Conservation (phyloP, 139 green algal genomes). For the Coelastrella sp. region DNA sequence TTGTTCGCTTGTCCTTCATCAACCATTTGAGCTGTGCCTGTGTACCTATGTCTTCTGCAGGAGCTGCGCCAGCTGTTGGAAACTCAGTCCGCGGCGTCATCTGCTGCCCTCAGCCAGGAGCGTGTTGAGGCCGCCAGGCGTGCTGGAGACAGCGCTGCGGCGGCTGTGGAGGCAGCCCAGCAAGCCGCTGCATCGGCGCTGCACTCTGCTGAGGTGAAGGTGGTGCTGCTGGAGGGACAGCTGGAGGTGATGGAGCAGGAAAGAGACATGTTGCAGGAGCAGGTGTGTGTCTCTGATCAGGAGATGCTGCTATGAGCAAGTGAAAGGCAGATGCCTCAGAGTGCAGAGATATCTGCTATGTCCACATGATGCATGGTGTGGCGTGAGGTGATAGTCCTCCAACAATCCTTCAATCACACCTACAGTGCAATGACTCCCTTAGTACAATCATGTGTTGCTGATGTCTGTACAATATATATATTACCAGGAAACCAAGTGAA, state of each 20-base stretch:
- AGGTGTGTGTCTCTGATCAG: conserved; percentile 8
- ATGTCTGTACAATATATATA: too few relatives aligned
- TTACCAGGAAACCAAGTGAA: too few relatives aligned
- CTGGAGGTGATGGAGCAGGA: conserved; percentile 41
- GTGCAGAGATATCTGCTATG: too few relatives aligned
- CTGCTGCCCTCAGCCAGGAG: conserved; percentile 3
- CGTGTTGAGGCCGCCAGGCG: background rate
- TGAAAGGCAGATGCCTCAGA: background rate
- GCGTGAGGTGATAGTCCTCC: too few relatives aligned
- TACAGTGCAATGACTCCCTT: too few relatives aligned
- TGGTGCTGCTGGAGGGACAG: conserved; percentile 32
- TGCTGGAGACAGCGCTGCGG: conserved; percentile 12
- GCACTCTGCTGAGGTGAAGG: conserved; percentile 5
- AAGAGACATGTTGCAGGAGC: conserved; percentile 32
- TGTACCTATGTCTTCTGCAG: conserved; percentile 14
- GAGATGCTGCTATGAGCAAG: background rate
- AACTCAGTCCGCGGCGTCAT: conserved; percentile 42
- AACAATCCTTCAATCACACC: too few relatives aligned
- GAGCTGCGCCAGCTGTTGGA: conserved; percentile 38
- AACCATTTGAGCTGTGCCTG: too few relatives aligned
- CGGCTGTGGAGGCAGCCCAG: conserved; percentile 5
- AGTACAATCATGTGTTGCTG: too few relatives aligned
- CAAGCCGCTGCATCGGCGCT: conserved; percentile 7
- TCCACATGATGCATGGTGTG: too few relatives aligned
- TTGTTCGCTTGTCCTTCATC: too few relatives aligned